A percentile compares a stretch with the other conserved stretches of the same genome.
Conservation (phyloP, 768 basidiomycete genomes). For the Russula virescens region DNA sequence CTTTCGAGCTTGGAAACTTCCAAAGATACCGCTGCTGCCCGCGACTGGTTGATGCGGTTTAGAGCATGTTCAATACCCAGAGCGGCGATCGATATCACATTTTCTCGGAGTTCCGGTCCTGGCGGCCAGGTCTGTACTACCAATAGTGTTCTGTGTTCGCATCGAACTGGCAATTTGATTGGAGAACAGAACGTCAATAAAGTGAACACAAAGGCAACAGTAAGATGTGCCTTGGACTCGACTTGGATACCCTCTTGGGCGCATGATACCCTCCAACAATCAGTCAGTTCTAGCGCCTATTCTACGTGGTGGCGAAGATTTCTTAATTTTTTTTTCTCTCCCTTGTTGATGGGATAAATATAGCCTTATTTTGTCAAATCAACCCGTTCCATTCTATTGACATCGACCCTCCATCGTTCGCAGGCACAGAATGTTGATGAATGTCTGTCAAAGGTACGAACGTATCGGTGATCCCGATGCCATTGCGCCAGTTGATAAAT, state of each 20-base stretch:
- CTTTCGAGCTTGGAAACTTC: conserved; percentile 15
- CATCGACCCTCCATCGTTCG: conserved; percentile 66
- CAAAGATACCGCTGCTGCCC: conserved; percentile 16
- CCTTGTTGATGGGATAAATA: neutral
- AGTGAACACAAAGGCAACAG: conserved; percentile 75
- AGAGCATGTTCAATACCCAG: conserved; percentile 38
- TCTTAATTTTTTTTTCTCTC: neutral
- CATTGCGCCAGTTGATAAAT: neutral
- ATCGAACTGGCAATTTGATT: neutral
- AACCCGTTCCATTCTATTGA: conserved; percentile 59
- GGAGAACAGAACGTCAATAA: conserved; percentile 75
- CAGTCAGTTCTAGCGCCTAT: conserved; percentile 38
- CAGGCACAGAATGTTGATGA: conserved; percentile 73
- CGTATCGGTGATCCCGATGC: conserved; percentile 26
- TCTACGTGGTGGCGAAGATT: neutral
- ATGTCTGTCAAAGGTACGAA: conserved; percentile 53
- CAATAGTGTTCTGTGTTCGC: neutral
- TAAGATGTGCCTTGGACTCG: conserved; percentile 52
- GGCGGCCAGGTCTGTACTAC: conserved; percentile 62
- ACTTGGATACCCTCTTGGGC: conserved; percentile 73
- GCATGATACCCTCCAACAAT: conserved; percentile 38
- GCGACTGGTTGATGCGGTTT: conserved; percentile 21
- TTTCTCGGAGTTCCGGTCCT: conserved; percentile 77
- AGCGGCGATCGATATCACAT: conserved; percentile 53
- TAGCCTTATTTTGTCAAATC: conserved; percentile 68